Evolutionary conservation across 805 yeast species (phyloP).

Genomic region (Starmerella sirachaensis): DNA sequence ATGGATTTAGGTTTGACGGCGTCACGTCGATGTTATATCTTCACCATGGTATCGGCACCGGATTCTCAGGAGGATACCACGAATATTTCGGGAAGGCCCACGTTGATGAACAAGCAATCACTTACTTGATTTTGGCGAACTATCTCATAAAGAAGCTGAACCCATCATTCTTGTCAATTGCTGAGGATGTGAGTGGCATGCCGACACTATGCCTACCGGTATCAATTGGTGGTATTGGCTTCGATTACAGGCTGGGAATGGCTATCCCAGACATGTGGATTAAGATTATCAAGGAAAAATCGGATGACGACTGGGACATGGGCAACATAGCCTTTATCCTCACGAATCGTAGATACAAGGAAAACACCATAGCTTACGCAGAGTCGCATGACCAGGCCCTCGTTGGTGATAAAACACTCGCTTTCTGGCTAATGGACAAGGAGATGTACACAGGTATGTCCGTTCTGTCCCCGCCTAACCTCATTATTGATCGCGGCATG

Average conservation of each 20-base stretch:
- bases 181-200: constrained; percentile 96
- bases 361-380: constrained; percentile 80
- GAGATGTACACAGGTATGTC: constrained; percentile 98
- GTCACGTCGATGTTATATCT: constrained; percentile 84
- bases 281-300: constrained; percentile 68
- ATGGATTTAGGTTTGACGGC: constrained; percentile 95
- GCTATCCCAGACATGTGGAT: constrained; percentile 99
- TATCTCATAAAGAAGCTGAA: constrained; percentile 48
- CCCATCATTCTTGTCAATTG: constrained; percentile 58
- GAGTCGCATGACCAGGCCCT: constrained; percentile 96
- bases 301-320: constrained; percentile 87
- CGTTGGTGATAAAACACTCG: constrained; percentile 92
- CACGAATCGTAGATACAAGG: constrained; percentile 78
- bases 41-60: constrained; percentile 85
- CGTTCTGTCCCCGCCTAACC: constrained; percentile 54
- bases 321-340: constrained; percentile 67
- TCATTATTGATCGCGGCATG: constrained; percentile 76
- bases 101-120: constrained; percentile 79
- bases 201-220: constrained; percentile 82
- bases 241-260: constrained; percentile 89
- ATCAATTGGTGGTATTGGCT: constrained; percentile 74
- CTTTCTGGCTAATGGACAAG: constrained; percentile 97
- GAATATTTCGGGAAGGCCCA: constrained; percentile 60
- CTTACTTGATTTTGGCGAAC: constrained; percentile 86
- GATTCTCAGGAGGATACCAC: constrained; percentile 81